These are phyloP conservation scores for Chernovozyma sophiae-reginae DNA, from an alignment of 1,139 yeast species.

Conservation along the genomic window DNA sequence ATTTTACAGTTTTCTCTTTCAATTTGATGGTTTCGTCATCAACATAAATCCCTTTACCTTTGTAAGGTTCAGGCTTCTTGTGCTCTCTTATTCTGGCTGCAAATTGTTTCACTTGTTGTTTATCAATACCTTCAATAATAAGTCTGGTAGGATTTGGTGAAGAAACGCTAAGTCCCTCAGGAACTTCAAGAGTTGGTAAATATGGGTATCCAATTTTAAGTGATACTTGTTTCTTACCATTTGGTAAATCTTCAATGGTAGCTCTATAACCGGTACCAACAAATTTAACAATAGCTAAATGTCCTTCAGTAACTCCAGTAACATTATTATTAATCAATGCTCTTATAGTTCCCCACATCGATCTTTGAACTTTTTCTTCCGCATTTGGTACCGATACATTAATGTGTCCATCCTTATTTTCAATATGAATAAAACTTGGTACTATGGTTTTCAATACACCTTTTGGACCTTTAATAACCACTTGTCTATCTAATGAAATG, in stretches of 20 bases:
- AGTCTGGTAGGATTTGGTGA: conserved; percentile 89
- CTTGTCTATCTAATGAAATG: conserved; percentile 54
- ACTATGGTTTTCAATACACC: conserved; percentile 63
- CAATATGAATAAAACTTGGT: conserved; percentile 65
- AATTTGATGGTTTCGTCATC: conserved; percentile 86
- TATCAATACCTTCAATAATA: conserved; percentile 80
- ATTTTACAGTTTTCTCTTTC: conserved; percentile 92
- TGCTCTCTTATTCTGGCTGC: conserved; percentile 85
- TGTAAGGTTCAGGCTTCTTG: conserved; percentile 97
- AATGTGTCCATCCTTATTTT: conserved; percentile 32
- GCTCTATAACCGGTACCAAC: conserved; percentile 99
- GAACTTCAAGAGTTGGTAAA: conserved; percentile 75
- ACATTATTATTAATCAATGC: conserved; percentile 73
- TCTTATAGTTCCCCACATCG: conserved; percentile 96
- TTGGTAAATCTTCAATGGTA: conserved; percentile 50
- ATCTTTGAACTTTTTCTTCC: conserved; percentile 61
- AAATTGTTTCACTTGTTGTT: conserved; percentile 80
- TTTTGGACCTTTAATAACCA: conserved; percentile 76
- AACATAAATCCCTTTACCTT: conserved; percentile 95
- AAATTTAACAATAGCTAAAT: conserved; percentile 77
- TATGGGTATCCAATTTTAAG: conserved; percentile 71
- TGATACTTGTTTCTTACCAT: conserved; percentile 58
- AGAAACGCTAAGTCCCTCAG: conserved; percentile 67
- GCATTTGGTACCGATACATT: conserved; percentile 56
- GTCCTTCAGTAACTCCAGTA: conserved; percentile 90